Percentiles rank a stretch among this genome's conserved stretches.
Evolutionary conservation across 2,329 filamentous ascomycete species (phyloP).

Genomic region (Clonostachys rosea): DNA sequence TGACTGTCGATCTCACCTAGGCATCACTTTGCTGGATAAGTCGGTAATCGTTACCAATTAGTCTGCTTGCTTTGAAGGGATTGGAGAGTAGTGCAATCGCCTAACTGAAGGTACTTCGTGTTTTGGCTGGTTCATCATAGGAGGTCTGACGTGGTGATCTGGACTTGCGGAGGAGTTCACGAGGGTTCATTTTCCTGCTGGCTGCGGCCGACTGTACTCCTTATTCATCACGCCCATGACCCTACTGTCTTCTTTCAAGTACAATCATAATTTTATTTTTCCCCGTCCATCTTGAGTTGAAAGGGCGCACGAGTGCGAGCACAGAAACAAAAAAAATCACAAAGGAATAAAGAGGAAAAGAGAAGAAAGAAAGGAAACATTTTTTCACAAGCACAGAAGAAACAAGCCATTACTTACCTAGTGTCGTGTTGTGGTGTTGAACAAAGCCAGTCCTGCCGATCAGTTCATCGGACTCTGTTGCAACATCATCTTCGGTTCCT

Average conservation of each 20-base stretch:
- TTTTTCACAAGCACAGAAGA: background rate
- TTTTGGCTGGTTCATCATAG: background rate
- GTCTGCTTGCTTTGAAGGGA: too few species aligned
- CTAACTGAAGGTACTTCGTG: too few species aligned
- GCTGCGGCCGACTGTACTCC: constrained; percentile 32
- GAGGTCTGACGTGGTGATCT: constrained; percentile 4
- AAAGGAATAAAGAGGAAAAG: constrained; percentile 16
- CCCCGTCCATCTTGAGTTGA: constrained; percentile 26
- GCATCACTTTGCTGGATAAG: too few species aligned
- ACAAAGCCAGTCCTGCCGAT: too few species aligned
- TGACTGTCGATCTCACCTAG: too few species aligned
- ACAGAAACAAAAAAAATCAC: constrained; percentile 16
- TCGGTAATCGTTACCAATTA: too few species aligned
- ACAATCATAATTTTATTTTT: constrained; percentile 51
- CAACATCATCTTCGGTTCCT: too few species aligned
- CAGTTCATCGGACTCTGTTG: too few species aligned
- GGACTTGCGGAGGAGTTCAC: constrained; percentile 23
- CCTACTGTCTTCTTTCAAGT: constrained; percentile 28
- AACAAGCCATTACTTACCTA: constrained; percentile 22
- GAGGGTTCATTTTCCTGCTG: constrained; percentile 25
- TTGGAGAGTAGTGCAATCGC: too few species aligned
- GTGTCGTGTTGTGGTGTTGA: constrained; percentile 7
- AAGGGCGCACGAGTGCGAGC: constrained; percentile 26
- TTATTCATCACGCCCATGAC: constrained; percentile 26
- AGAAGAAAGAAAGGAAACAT: constrained; percentile 12